These are phyloP conservation scores for Coprinopsis strossmayeri DNA, from an alignment of 768 basidiomycete species.

Conservation along the genomic window DNA sequence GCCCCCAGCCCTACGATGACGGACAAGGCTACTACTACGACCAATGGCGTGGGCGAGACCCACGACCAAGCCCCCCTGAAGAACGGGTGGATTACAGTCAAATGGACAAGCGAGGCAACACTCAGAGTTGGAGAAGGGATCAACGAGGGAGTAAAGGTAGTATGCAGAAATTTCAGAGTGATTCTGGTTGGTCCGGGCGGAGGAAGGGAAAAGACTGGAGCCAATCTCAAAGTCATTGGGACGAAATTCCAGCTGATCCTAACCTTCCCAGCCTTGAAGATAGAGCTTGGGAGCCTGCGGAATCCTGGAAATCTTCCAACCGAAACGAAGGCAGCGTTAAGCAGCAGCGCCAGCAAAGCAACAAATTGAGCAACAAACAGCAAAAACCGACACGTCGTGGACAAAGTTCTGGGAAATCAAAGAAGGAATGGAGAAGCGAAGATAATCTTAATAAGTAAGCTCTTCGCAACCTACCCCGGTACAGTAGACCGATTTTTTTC, in stretches of 20 bases:
- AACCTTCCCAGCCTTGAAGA: constrained; percentile 31
- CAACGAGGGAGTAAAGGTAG: constrained; percentile 33
- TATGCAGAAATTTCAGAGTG: constrained; percentile 31
- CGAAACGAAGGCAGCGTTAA: constrained; percentile 9
- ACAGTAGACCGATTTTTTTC: constrained; percentile 1
- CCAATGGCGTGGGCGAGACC: constrained; percentile 20
- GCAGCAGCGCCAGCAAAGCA: constrained; percentile 31
- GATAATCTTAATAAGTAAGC: constrained; percentile 74
- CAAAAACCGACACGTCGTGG: constrained; percentile 25
- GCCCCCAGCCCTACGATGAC: not conserved
- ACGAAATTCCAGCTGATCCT: constrained; percentile 26
- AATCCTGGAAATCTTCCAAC: constrained; percentile 51
- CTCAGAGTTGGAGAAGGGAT: constrained; percentile 30
- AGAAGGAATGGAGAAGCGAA: constrained; percentile 49
- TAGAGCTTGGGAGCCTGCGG: constrained; percentile 68
- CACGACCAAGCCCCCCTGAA: constrained; percentile 21
- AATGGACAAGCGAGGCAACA: constrained; percentile 26
- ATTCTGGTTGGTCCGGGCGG: constrained; percentile 49
- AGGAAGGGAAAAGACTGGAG: constrained; percentile 39
- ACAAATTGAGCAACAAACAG: constrained; percentile 26
- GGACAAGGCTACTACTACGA: constrained; percentile 29
- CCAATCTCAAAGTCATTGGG: constrained; percentile 15
- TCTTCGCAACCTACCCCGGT: constrained; percentile 8
- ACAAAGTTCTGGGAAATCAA: constrained; percentile 30
- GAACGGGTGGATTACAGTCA: constrained; percentile 29